Percentiles rank a stretch among this genome's conserved stretches.
Evolutionary conservation across 495 filamentous ascomycete genomes (phyloP).

Genomic region (Aspergillus cristatus): DNA sequence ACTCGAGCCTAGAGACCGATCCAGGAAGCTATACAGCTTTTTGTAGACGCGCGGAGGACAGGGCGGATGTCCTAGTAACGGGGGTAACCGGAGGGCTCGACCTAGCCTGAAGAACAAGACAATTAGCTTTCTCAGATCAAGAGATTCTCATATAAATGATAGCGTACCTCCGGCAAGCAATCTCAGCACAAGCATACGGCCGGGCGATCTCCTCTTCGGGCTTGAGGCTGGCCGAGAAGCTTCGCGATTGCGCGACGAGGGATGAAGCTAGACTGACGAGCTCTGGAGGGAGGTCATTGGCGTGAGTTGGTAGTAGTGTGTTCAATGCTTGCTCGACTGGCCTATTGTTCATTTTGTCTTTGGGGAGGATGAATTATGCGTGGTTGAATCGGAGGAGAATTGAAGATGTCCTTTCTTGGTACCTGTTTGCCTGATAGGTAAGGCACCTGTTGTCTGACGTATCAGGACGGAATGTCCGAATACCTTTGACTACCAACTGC

Average conservation of each 20-base stretch:
- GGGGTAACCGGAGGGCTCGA: slow-evolving; percentile 72
- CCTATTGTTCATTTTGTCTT: slow-evolving; percentile 40
- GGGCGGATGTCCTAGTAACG: slow-evolving; percentile 70
- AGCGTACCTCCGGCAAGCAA: slow-evolving; percentile 74
- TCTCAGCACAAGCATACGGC: slow-evolving; percentile 79
- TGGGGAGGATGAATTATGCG: neutral
- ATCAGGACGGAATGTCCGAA: too few relatives aligned
- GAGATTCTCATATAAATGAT: too few relatives aligned
- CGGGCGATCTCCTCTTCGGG: slow-evolving; percentile 83
- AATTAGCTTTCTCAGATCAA: too few relatives aligned
- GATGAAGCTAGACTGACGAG: slow-evolving; percentile 70
- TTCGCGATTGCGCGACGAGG: slow-evolving; percentile 78
- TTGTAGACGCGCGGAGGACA: slow-evolving; percentile 77
- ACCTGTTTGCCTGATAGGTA: too few relatives aligned
- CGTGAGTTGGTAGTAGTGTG: slow-evolving; percentile 70
- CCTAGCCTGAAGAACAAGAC: slow-evolving; percentile 53
- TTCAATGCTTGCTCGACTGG: slow-evolving; percentile 67
- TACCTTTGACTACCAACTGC: too few relatives aligned
- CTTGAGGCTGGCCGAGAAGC: slow-evolving; percentile 68
- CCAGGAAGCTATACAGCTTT: slow-evolving; percentile 72
- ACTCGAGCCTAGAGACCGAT: slow-evolving; percentile 52
- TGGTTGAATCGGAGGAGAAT: too few relatives aligned
- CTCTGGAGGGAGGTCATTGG: slow-evolving; percentile 58
- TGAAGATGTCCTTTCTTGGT: too few relatives aligned
- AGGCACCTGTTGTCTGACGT: too few relatives aligned